These are phyloP conservation scores for Isochrysis galbana DNA, from an alignment of 78 protist species.

Conservation along the genomic window DNA sequence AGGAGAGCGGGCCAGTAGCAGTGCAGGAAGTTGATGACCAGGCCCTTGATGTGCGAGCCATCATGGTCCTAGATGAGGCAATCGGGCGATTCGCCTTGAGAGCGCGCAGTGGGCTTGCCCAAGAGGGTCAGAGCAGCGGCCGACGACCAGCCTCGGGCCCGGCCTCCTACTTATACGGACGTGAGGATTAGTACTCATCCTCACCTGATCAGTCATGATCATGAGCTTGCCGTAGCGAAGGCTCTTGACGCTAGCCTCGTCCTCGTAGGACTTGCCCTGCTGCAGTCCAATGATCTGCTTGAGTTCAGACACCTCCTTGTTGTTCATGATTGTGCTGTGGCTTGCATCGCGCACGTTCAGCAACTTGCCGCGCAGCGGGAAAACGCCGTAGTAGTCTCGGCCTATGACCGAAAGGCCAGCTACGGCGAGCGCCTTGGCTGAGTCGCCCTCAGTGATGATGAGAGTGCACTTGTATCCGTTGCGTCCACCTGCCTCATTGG, in stretches of 20 bases:
- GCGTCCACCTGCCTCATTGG: constrained; percentile 91
- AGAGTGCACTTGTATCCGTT: constrained; percentile 90
- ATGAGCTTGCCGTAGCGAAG: constrained; percentile 97
- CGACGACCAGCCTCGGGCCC: no score
- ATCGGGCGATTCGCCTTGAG: no score
- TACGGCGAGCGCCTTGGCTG: constrained; percentile 90
- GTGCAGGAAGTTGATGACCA: constrained; percentile 96
- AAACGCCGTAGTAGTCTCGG: constrained; percentile 94
- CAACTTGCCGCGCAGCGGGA: constrained; percentile 98
- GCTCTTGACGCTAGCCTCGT: neutral
- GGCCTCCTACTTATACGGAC: no score
- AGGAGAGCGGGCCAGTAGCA: constrained; percentile 95
- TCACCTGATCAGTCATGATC: constrained; percentile 98
- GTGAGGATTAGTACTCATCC: no score
- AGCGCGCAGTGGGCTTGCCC: no score
- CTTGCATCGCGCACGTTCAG: constrained; percentile 96
- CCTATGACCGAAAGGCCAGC: constrained; percentile 79
- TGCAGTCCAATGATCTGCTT: constrained; percentile 90
- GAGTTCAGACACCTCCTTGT: constrained; percentile 84
- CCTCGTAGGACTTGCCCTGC: constrained; percentile 64
- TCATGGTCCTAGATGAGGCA: constrained; percentile 98
- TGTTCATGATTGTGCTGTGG: constrained; percentile 55
- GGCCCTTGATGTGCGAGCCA: constrained; percentile 99
- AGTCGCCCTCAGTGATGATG: constrained; percentile 98
- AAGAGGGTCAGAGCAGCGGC: no score